Evolutionary conservation across 75 land plant genomes (phyloP).

Genomic region (Cryptomeria japonica): DNA sequence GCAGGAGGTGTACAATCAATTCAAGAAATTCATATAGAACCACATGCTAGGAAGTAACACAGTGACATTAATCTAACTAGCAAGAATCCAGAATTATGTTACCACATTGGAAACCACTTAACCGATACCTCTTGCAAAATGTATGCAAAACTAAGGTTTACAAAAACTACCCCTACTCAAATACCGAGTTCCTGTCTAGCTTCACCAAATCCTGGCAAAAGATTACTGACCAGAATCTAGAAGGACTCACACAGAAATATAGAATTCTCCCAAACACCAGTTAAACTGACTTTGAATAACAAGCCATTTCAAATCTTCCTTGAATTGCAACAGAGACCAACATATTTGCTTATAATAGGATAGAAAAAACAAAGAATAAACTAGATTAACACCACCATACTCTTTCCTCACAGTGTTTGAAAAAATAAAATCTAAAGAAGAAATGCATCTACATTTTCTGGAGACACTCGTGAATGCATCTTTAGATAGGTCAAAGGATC

Average conservation of each 20-base stretch:
- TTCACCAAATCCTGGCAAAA: too few species aligned
- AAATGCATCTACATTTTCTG: conserved; percentile 7
- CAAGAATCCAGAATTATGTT: too few species aligned
- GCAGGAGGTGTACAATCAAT: too few species aligned
- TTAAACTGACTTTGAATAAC: not conserved
- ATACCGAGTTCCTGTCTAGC: too few species aligned
- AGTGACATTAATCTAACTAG: too few species aligned
- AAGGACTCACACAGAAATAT: not conserved
- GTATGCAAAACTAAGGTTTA: too few species aligned
- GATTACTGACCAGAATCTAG: not conserved
- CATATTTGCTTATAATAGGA: not conserved
- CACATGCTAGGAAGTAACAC: too few species aligned
- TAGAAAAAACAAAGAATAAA: conserved; percentile 2
- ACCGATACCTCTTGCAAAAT: too few species aligned
- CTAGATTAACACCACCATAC: conserved; percentile 9
- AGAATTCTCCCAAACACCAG: not conserved
- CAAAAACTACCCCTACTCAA: too few species aligned
- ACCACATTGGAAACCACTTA: too few species aligned
- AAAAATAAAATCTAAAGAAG: not conserved
- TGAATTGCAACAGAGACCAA: not conserved
- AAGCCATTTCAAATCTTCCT: not conserved
- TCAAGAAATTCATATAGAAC: too few species aligned
- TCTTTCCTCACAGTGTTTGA: conserved; percentile 4
- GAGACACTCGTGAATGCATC: not conserved
- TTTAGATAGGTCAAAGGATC: conserved; percentile 4